Evolutionary conservation across 306 rosid genomes (phyloP), one percentile per base, ranked within the genome.

Genomic region (Prunus salicina): DNA sequence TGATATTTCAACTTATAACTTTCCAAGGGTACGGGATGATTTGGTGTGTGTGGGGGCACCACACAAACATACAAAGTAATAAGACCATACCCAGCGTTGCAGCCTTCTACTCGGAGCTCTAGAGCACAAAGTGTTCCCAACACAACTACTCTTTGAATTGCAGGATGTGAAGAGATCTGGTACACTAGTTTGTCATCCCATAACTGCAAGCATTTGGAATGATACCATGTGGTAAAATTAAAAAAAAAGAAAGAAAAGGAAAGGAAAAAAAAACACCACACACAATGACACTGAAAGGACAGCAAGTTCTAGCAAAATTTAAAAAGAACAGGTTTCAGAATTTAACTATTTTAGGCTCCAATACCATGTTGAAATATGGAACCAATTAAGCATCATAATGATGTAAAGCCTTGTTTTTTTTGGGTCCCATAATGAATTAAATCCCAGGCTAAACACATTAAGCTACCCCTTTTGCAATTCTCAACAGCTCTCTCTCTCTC

Each of bases 91-190:
- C 97, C 98, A 3, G 91, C 90, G 78, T 87, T 82, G 73, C 64
- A 43, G 84, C 91, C 97, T 76, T 95, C 93, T 52, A 93, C 96
- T 83, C 76, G 84, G 75, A 95, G 87, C 83, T 95, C 97, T 80
- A 95, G 66, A 72, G 98, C 97, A 82, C 64, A 92, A n/a, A 95
- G 88, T 49, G 97, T 92, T 65, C 98, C 98, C 78, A 95, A 71
- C 25, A 80, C 78, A 63, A 95, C 91, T 64, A 95, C 92, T 85
- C 98, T 90, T 84, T 82, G 84, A 79, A 92, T 88, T 52, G 86
- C 91, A 71, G 91, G 87, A 79, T 88, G 92, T 73, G 87, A 85
- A 1, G 97, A 92, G 72, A 95, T 82, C 88, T 76, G 86, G 67
- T 27, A 66, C 83, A 90, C 96, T 86, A 89, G 73, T 58, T 88